Percentiles rank a stretch among this genome's conserved stretches.
Conservation (phyloP, 2,329 filamentous ascomycete species). For the Ustilaginoidea virens region DNA sequence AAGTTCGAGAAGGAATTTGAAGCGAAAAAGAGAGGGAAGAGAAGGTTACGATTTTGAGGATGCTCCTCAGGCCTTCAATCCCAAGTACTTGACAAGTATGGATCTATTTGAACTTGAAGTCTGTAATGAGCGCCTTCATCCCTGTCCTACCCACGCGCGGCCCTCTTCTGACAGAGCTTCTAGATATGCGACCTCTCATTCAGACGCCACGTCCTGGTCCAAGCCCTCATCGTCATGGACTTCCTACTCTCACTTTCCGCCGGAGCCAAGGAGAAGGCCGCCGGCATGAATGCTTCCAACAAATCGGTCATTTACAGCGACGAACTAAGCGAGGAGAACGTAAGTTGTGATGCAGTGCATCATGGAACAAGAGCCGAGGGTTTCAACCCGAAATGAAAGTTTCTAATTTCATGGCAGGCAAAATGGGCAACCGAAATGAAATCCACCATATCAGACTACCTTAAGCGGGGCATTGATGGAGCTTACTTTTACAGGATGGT, state of each 20-base stretch:
- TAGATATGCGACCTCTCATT: constrained; percentile 90
- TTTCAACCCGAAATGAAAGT: no score
- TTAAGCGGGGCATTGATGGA: constrained; percentile 67
- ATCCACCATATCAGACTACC: constrained; percentile 62
- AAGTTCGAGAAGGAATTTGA: constrained; percentile 49
- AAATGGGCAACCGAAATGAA: constrained; percentile 77
- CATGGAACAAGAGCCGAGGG: no score
- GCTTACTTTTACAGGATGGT: constrained; percentile 95
- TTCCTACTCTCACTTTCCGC: constrained; percentile 85
- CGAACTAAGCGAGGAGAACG: constrained; percentile 72
- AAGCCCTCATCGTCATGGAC: constrained; percentile 86
- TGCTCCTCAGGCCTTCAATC: constrained; percentile 51
- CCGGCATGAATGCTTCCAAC: constrained; percentile 52
- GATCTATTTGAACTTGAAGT: constrained; percentile 94
- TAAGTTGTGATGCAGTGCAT: constrained; percentile 26
- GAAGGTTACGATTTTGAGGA: constrained; percentile 43
- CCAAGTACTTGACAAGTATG: constrained; percentile 94
- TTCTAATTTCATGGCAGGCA: constrained; percentile 37
- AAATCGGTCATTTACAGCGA: constrained; percentile 73
- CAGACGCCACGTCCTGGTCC: constrained; percentile 82
- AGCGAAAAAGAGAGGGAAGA: constrained; percentile 49
- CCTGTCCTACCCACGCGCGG: background rate
- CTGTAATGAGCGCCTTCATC: constrained; percentile 14
- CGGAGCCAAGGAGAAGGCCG: constrained; percentile 64
- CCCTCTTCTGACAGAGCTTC: background rate